A percentile compares a stretch with the other conserved stretches of the same genome.
phyloP scores from a whole-genome alignment of 2,329 filamentous ascomycete species.

The Rhinocladiella similis region DNA sequence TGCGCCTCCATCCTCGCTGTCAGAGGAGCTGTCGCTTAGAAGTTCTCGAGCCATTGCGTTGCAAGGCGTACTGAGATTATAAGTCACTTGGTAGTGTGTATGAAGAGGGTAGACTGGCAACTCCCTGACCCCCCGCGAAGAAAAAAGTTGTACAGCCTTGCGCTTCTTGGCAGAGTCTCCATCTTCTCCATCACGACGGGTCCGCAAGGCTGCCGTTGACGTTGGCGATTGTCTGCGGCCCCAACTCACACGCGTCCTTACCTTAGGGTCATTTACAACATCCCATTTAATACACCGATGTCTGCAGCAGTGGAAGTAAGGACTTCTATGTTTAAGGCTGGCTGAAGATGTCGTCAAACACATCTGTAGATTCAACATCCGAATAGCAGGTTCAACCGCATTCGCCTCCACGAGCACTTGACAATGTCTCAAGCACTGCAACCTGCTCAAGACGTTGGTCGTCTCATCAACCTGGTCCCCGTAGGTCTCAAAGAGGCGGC shows the following conservation, averaged over 20 bases:
- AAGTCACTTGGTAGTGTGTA: not conserved
- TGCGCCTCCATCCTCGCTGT: constrained; percentile 42
- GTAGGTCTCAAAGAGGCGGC: constrained; percentile 92
- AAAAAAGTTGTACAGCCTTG: not conserved
- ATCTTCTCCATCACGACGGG: not conserved
- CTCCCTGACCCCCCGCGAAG: not conserved
- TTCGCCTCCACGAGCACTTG: not conserved
- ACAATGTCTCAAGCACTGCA: constrained; percentile 12
- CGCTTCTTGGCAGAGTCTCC: not conserved
- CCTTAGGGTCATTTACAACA: not conserved
- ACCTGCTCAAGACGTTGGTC: constrained; percentile 38
- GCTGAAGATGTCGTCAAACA: not conserved
- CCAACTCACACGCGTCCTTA: not conserved
- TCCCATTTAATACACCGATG: not conserved
- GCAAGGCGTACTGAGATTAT: not conserved
- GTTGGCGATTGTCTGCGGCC: not conserved
- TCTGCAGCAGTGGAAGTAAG: too few species aligned
- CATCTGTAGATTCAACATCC: not conserved
- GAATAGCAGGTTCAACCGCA: not conserved
- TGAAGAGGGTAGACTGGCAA: not conserved
- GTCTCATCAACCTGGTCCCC: constrained; percentile 56
- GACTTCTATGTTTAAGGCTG: too few species aligned
- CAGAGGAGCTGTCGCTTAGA: constrained; percentile 40
- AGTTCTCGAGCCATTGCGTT: constrained; percentile 30
- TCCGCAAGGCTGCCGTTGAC: not conserved